Conservation (phyloP, 495 filamentous ascomycete species). For the Aspergillus panamensis region DNA sequence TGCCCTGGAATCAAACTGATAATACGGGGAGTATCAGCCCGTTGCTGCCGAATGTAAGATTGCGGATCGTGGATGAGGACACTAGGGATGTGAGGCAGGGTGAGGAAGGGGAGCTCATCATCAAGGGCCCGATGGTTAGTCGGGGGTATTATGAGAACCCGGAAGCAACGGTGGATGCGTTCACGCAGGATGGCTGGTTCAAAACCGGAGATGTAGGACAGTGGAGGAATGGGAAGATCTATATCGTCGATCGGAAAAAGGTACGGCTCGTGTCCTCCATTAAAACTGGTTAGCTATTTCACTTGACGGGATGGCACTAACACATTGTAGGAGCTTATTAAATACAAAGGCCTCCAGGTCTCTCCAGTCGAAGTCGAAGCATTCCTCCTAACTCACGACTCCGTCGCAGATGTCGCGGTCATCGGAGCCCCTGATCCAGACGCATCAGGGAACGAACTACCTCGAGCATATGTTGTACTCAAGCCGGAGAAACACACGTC, state of each 20-base stretch:
- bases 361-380: constrained; percentile 23
- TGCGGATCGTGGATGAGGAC: constrained; percentile 15
- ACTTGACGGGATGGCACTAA: not conserved
- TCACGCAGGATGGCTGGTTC: constrained; percentile 81
- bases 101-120: constrained; percentile 16
- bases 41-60: constrained; percentile 15
- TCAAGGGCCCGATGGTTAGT: constrained; percentile 47
- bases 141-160: constrained; percentile 70
- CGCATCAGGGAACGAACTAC: constrained; percentile 22
- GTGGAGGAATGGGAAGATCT: constrained; percentile 57
- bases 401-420: constrained; percentile 18
- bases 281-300: no score
- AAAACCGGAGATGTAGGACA: constrained; percentile 75
- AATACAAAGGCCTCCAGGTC: constrained; percentile 22
- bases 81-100: constrained; percentile 10
- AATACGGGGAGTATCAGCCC: constrained; percentile 19
- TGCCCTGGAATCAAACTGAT: constrained; percentile 20
- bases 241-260: constrained; percentile 21
- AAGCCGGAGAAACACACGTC: constrained; percentile 4
- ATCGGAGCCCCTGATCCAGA: constrained; percentile 13
- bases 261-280: constrained; percentile 1
- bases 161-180: constrained; percentile 66
- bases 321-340: constrained; percentile 17
- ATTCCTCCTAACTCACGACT: constrained; percentile 14
- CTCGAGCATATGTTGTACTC: constrained; percentile 24